Conservation (phyloP, 140 eudicot species). For the Senecio squalidus region DNA sequence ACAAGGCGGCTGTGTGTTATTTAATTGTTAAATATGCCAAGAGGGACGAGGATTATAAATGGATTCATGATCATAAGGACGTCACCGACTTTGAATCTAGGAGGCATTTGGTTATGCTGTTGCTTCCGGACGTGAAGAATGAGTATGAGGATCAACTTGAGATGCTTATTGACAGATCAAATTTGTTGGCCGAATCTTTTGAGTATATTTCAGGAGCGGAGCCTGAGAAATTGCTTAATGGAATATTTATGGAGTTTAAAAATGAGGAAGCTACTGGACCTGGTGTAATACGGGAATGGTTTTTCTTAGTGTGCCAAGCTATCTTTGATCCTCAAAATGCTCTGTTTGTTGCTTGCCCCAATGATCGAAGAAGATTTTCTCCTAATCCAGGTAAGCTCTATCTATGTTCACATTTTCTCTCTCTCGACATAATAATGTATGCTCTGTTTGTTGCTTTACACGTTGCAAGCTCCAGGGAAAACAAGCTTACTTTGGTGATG, state of each 20-base stretch:
- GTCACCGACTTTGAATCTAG: conserved; percentile 60
- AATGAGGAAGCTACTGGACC: conserved; percentile 94
- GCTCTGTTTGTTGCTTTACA: not conserved
- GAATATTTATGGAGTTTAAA: conserved; percentile 74
- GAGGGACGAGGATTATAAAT: conserved; percentile 45
- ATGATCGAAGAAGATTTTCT: conserved; percentile 75
- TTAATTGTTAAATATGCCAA: conserved; percentile 47
- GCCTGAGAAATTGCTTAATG: conserved; percentile 41
- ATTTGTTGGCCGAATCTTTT: conserved; percentile 65
- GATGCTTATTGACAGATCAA: conserved; percentile 78
- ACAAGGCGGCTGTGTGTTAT: conserved; percentile 44
- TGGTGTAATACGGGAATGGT: conserved; percentile 87
- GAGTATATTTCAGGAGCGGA: conserved; percentile 58
- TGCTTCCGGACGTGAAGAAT: conserved; percentile 67
- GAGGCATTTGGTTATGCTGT: conserved; percentile 65
- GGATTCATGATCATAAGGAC: conserved; percentile 62
- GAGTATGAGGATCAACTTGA: conserved; percentile 65
- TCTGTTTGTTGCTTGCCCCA: conserved; percentile 69
- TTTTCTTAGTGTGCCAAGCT: conserved; percentile 76
- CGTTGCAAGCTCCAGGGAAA: too few relatives aligned
- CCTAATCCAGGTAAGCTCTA: conserved; percentile 68
- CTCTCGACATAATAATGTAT: not conserved
- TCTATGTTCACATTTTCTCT: not conserved
- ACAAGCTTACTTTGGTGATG: not conserved
- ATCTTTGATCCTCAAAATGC: conserved; percentile 76